A percentile compares a stretch with the other conserved stretches of the same genome.
These are phyloP conservation scores for Helotiales sp. DNA, from an alignment of 2,329 filamentous ascomycete genomes.

Conservation along the genomic window DNA sequence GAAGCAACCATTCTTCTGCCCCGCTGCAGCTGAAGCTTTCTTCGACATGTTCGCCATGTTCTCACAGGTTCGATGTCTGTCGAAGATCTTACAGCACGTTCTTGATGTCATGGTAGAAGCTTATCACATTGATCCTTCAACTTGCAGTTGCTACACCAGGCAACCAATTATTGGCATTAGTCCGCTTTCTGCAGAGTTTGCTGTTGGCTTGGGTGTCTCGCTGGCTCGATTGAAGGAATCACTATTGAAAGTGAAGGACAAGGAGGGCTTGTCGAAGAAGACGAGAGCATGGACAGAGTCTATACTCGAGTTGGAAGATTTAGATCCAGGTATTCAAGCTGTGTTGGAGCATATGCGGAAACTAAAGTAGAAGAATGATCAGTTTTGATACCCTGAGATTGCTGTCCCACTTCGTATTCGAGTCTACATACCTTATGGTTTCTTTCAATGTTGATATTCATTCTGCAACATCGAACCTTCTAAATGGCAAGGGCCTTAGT, in stretches of 20 bases:
- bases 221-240: slow-evolving; percentile 61
- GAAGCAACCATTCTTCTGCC: slow-evolving; percentile 71
- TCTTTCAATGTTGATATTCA: no score
- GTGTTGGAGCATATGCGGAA: slow-evolving; percentile 52
- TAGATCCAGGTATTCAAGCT: slow-evolving; percentile 56
- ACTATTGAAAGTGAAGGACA: slow-evolving; percentile 45
- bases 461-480: no score
- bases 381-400: background rate
- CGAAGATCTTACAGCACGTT: slow-evolving; percentile 72
- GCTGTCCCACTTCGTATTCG: no score
- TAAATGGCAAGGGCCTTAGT: no score
- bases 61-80: slow-evolving; percentile 61
- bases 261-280: slow-evolving; percentile 47
- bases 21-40: slow-evolving; percentile 69
- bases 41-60: slow-evolving; percentile 79
- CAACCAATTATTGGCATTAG: slow-evolving; percentile 68
- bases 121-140: slow-evolving; percentile 61
- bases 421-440: no score
- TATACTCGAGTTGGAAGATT: slow-evolving; percentile 47
- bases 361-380: slow-evolving; percentile 11
- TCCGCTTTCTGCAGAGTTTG: slow-evolving; percentile 67
- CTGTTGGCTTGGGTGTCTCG: slow-evolving; percentile 65
- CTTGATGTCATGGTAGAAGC: slow-evolving; percentile 61
- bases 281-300: slow-evolving; percentile 54
- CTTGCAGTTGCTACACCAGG: slow-evolving; percentile 70